These are phyloP conservation scores for Hanseniaspora gamundiae DNA, from an alignment of 1,139 yeast genomes.

Conservation along the genomic window DNA sequence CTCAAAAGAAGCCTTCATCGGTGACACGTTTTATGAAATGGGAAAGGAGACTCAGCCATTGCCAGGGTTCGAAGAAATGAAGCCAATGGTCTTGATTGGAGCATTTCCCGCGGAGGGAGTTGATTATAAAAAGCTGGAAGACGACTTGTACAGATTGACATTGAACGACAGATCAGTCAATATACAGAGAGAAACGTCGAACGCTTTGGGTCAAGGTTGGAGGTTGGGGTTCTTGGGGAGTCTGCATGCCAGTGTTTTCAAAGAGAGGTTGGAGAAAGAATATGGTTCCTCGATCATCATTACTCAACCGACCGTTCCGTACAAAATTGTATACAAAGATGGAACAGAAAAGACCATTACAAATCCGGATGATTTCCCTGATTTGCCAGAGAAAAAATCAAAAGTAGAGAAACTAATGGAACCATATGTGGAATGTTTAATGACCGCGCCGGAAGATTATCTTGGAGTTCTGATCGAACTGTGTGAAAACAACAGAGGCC, in stretches of 20 bases:
- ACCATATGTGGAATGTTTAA: slow-evolving; percentile 82
- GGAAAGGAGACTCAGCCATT: slow-evolving; percentile 61
- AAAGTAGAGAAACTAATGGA: slow-evolving; percentile 57
- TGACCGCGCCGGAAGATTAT: slow-evolving; percentile 85
- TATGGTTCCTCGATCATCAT: slow-evolving; percentile 87
- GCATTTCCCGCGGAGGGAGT: slow-evolving; percentile 96
- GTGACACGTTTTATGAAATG: slow-evolving; percentile 76
- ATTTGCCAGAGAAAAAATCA: slow-evolving; percentile 28
- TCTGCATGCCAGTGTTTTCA: slow-evolving; percentile 87
- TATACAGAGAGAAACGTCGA: slow-evolving; percentile 80
- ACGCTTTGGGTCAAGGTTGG: slow-evolving; percentile 97
- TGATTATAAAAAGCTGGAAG: slow-evolving; percentile 82
- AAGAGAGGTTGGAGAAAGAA: slow-evolving; percentile 82
- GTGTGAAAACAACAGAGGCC: slow-evolving; percentile 76
- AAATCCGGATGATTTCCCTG: slow-evolving; percentile 91
- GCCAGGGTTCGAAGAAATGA: slow-evolving; percentile 93
- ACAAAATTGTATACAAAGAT: slow-evolving; percentile 52
- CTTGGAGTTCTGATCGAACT: slow-evolving; percentile 76
- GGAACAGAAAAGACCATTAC: slow-evolving; percentile 58
- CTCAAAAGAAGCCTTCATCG: slow-evolving; percentile 76
- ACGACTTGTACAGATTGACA: slow-evolving; percentile 76
- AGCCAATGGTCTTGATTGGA: slow-evolving; percentile 97
- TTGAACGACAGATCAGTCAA: slow-evolving; percentile 87
- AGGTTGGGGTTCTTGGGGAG: slow-evolving; percentile 90
- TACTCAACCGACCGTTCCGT: slow-evolving; percentile 95